Evolutionary conservation across 2,329 filamentous ascomycete species (phyloP).

Genomic region (Claviceps spartinae): DNA sequence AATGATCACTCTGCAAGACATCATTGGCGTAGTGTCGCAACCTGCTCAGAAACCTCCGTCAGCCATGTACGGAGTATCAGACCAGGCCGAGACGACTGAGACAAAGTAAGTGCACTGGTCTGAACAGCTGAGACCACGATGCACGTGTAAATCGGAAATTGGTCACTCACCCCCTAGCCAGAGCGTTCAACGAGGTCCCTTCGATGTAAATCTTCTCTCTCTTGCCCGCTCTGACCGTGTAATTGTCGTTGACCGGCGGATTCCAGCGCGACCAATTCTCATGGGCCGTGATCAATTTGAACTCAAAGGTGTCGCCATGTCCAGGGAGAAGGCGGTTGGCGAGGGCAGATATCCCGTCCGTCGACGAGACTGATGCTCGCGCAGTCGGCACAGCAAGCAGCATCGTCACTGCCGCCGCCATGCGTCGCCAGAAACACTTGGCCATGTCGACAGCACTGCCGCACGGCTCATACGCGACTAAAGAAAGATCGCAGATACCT

Average conservation of each 20-base stretch:
- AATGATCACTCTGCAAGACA: conserved; percentile 9
- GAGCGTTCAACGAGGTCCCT: conserved; percentile 10
- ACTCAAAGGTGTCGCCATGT: conserved; percentile 7
- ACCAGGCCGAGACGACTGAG: background rate
- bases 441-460: background rate
- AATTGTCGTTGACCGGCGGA: conserved; percentile 10
- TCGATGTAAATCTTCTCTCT: conserved; percentile 9
- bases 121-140: background rate
- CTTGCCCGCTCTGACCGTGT: conserved; percentile 6
- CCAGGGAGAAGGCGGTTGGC: conserved; percentile 9
- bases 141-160: background rate
- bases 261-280: conserved; percentile 12
- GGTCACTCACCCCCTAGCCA: conserved; percentile 11
- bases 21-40: conserved; percentile 11
- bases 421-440: background rate
- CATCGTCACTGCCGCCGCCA: background rate
- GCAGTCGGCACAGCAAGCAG: background rate
- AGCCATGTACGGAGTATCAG: background rate
- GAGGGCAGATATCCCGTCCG: conserved; percentile 8
- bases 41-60: background rate
- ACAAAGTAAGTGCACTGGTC: background rate
- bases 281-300: conserved; percentile 6
- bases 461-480: background rate
- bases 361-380: background rate
- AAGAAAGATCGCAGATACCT: too few relatives aligned